phyloP scores from a whole-genome alignment of 2,329 filamentous ascomycete genomes.

The Colletotrichum chrysophilum region DNA sequence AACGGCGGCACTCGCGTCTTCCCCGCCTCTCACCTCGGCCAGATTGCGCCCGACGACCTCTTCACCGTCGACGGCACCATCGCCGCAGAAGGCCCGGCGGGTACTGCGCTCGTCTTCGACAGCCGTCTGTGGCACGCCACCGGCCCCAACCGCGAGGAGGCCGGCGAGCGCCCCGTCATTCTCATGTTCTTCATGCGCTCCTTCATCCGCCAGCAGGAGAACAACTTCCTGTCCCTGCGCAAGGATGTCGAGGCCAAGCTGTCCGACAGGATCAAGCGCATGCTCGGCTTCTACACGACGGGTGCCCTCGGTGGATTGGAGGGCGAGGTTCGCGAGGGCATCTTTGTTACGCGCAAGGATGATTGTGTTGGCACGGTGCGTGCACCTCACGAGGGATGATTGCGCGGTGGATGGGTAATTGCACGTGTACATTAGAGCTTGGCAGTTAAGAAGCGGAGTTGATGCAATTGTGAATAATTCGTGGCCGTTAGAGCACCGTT shows the following conservation, averaged over 20 bases:
- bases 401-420: background rate
- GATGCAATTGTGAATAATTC: background rate
- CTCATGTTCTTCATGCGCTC: slow-evolving; percentile 2
- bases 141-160: background rate
- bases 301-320: background rate
- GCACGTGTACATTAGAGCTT: background rate
- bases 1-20: background rate
- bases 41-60: background rate
- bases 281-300: slow-evolving; percentile 1
- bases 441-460: background rate
- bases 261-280: background rate
- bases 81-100: background rate
- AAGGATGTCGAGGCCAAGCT: slow-evolving; percentile 9
- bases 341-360: background rate
- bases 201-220: slow-evolving; percentile 2
- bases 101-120: background rate
- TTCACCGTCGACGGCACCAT: slow-evolving; percentile 1
- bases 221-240: slow-evolving; percentile 1
- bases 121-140: background rate
- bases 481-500: background rate
- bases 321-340: background rate
- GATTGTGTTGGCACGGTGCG: background rate
- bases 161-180: slow-evolving; percentile 1
- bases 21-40: background rate
- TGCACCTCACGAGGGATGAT: background rate